Evolutionary conservation across 352 stramenopile genomes (phyloP).

Genomic region (Globisporangium paroecandrum): DNA sequence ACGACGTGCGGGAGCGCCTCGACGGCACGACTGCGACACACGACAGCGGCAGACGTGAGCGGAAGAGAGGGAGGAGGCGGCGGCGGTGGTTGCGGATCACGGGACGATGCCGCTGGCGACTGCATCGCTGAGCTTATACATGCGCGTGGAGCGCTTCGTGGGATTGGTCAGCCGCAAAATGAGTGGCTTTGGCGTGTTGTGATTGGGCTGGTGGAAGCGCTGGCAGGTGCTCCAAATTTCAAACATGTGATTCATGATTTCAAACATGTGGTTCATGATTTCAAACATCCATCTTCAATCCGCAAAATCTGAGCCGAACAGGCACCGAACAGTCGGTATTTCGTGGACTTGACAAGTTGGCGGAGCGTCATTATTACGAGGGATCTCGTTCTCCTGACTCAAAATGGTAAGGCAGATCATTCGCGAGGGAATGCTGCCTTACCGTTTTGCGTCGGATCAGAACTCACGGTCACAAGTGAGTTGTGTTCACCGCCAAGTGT

Average conservation of each 20-base stretch:
- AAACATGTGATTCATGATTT: background rate
- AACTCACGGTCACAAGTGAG: background rate
- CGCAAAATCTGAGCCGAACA: background rate
- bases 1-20: constrained; percentile 1
- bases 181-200: background rate
- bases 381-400: background rate
- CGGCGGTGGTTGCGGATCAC: background rate
- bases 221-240: background rate
- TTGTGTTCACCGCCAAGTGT: background rate
- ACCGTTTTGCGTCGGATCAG: background rate
- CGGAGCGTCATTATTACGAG: background rate
- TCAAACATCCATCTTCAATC: background rate
- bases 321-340: background rate
- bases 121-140: background rate
- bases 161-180: background rate
- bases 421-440: background rate
- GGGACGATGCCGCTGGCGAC: background rate
- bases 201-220: background rate
- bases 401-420: background rate
- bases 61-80: background rate
- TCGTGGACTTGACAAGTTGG: background rate
- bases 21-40: background rate
- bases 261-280: background rate
- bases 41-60: constrained; percentile 1
- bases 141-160: background rate